Percentiles rank a stretch among this genome's conserved stretches.
These are phyloP conservation scores for Spizellomyces sp. DNA, from an alignment of 192 early-diverging fungal species.

Conservation along the genomic window DNA sequence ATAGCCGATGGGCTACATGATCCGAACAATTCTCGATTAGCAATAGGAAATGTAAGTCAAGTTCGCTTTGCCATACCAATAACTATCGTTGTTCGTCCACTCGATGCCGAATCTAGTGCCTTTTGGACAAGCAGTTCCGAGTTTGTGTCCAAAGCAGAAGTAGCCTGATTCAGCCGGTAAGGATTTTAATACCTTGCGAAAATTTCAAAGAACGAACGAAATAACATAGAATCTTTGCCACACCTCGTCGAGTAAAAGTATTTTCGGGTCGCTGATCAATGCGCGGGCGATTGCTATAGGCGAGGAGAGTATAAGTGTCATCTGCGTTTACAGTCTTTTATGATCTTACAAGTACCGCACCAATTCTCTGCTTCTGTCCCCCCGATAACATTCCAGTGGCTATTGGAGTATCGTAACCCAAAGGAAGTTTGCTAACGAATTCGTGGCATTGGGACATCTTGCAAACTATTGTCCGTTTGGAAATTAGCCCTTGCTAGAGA, in stretches of 20 bases:
- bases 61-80: conserved; percentile 44
- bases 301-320: not conserved
- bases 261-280: conserved; percentile 46
- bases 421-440: conserved; percentile 68
- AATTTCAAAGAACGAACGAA: too few relatives aligned
- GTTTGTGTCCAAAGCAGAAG: conserved; percentile 65
- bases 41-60: not conserved
- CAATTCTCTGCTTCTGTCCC: conserved; percentile 29
- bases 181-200: too few relatives aligned
- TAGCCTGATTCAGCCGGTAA: conserved; percentile 41
- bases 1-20: conserved; percentile 74
- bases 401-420: conserved; percentile 65
- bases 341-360: not conserved
- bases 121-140: conserved; percentile 67
- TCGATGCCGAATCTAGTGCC: conserved; percentile 54
- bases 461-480: conserved; percentile 44
- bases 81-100: conserved; percentile 61
- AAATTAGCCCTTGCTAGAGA: too few relatives aligned
- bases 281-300: conserved; percentile 82
- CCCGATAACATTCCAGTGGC: conserved; percentile 22
- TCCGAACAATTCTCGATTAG: conserved; percentile 25
- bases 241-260: conserved; percentile 80
- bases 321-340: conserved; percentile 33
- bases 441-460: conserved; percentile 67
- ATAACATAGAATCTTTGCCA: too few relatives aligned